Evolutionary conservation across 2,329 filamentous ascomycete genomes (phyloP).

Genomic region (Neoscytalidium dimidiatum): DNA sequence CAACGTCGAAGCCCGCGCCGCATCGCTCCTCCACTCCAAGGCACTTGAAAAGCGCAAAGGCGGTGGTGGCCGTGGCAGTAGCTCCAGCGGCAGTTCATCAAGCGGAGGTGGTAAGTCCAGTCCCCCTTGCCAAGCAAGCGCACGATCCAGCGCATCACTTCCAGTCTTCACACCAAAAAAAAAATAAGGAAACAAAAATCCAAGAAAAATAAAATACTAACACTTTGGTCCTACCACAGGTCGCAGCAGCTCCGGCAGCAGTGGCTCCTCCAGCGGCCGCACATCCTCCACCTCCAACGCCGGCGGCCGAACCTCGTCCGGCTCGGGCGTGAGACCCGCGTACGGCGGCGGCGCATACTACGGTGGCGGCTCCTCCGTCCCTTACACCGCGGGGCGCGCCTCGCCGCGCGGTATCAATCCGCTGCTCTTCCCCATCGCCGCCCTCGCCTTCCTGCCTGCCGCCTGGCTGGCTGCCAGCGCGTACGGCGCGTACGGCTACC

Average conservation of each 20-base stretch:
- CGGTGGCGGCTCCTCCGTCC: conserved; percentile 58
- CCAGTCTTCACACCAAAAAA: conserved; percentile 17
- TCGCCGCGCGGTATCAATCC: conserved; percentile 54
- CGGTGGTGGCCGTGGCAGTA: conserved; percentile 31
- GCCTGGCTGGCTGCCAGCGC: conserved; percentile 52
- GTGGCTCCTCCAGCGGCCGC: conserved; percentile 24
- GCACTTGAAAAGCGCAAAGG: conserved; percentile 40
- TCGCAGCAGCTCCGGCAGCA: conserved; percentile 17
- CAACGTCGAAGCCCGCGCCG: conserved; percentile 26
- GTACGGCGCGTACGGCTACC: conserved; percentile 63
- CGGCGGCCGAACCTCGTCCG: conserved; percentile 52
- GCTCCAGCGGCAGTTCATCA: not conserved
- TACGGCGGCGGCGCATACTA: conserved; percentile 69
- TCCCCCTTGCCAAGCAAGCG: not conserved
- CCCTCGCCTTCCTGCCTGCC: conserved; percentile 62
- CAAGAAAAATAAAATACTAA: not conserved
- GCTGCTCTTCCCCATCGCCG: conserved; percentile 51
- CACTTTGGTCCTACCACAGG: conserved; percentile 16
- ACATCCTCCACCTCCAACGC: conserved; percentile 30
- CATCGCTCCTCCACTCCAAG: conserved; percentile 29
- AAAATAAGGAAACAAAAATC: too few relatives aligned
- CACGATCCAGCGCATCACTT: not conserved
- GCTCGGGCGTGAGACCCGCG: conserved; percentile 57
- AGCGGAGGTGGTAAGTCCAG: not conserved
- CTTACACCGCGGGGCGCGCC: conserved; percentile 60